phyloP scores from a whole-genome alignment of 805 yeast genomes.

The Candida namnaoensis region DNA sequence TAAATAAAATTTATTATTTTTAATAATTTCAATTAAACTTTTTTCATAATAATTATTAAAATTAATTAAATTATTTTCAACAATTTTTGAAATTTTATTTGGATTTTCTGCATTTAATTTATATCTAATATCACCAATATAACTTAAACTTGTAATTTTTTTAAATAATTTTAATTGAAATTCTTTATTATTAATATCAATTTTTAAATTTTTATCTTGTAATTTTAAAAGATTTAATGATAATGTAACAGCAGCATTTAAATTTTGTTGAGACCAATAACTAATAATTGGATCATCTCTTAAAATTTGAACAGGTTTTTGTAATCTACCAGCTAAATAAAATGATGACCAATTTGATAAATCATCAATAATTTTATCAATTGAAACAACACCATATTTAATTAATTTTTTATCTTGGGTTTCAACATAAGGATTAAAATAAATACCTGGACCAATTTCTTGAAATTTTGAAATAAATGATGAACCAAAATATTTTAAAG shows the following conservation, averaged over 20 bases:
- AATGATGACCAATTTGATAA: constrained; percentile 78
- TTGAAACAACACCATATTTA: constrained; percentile 82
- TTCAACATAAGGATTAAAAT: constrained; percentile 84
- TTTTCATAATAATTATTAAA: constrained; percentile 76
- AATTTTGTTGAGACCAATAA: constrained; percentile 66
- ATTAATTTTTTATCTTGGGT: constrained; percentile 44
- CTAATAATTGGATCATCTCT: constrained; percentile 55
- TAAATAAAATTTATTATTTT: constrained; percentile 20
- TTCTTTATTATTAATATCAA: too few relatives aligned
- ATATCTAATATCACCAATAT: constrained; percentile 87
- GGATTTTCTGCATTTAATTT: constrained; percentile 88
- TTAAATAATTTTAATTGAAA: constrained; percentile 63
- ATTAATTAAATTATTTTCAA: constrained; percentile 57
- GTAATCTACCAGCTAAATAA: constrained; percentile 87
- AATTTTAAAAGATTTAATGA: too few relatives aligned
- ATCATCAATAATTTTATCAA: constrained; percentile 53
- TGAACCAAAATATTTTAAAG: constrained; percentile 51
- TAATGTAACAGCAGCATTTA: constrained; percentile 68
- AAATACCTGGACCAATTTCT: constrained; percentile 79
- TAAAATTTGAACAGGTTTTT: constrained; percentile 81
- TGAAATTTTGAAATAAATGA: constrained; percentile 49
- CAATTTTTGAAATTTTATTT: constrained; percentile 78
- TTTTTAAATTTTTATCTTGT: too few relatives aligned
- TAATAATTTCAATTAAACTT: constrained; percentile 26
- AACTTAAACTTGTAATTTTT: constrained; percentile 73